These are phyloP conservation scores for Pinus taeda DNA, from an alignment of 75 land plant genomes.

Conservation along the genomic window DNA sequence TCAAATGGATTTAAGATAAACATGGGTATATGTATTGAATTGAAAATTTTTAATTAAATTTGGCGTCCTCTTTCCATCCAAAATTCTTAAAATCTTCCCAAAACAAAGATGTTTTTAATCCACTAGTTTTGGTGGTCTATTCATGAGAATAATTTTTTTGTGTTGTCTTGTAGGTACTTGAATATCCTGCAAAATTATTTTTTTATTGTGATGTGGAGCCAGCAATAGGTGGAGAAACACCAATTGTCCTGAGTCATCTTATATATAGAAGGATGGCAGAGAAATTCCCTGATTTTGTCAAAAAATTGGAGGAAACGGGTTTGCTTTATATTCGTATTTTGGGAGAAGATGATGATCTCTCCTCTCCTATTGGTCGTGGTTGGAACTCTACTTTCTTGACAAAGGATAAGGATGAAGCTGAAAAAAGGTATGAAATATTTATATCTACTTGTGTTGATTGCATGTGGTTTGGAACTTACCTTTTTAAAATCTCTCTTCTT, in stretches of 20 bases:
- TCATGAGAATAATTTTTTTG: not conserved
- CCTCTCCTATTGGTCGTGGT: slow-evolving; percentile 96
- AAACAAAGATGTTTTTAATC: not conserved
- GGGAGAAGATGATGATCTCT: slow-evolving; percentile 81
- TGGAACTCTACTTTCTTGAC: slow-evolving; percentile 98
- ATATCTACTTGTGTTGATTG: too few relatives aligned
- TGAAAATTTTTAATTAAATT: not conserved
- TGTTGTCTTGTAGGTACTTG: slow-evolving; percentile 63
- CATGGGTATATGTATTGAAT: not conserved
- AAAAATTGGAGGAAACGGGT: slow-evolving; percentile 67
- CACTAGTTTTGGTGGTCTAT: not conserved
- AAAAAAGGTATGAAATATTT: slow-evolving; percentile 56
- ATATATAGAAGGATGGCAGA: slow-evolving; percentile 74
- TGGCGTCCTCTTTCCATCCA: not conserved
- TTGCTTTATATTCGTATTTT: slow-evolving; percentile 73
- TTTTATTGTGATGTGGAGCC: slow-evolving; percentile 97
- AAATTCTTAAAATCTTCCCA: not conserved
- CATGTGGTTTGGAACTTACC: too few relatives aligned
- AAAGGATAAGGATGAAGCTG: slow-evolving; percentile 66
- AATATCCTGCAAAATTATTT: slow-evolving; percentile 80
- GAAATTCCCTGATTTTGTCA: slow-evolving; percentile 81
- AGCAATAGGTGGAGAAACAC: slow-evolving; percentile 88
- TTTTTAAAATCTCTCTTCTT: too few relatives aligned
- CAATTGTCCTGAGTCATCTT: slow-evolving; percentile 84
- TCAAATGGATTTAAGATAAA: not conserved